phyloP scores from a whole-genome alignment of 2,329 filamentous ascomycete species.

The Emericellopsis atlantica region DNA sequence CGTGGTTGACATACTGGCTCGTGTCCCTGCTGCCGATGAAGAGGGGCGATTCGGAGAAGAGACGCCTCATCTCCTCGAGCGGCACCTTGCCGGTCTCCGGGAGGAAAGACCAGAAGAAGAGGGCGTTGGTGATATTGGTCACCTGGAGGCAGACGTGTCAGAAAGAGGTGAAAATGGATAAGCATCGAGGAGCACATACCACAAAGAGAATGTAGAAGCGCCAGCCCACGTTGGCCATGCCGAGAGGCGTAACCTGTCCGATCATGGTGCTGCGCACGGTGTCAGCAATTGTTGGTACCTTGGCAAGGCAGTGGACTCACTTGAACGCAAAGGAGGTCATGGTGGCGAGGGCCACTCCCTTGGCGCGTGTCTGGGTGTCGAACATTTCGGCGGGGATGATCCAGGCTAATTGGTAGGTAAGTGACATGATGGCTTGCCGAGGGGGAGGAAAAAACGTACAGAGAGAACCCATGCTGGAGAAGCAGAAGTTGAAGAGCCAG shows the following conservation, averaged over 20 bases:
- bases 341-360: slow-evolving; percentile 63
- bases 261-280: slow-evolving; percentile 46
- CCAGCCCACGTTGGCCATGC: slow-evolving; percentile 31
- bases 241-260: slow-evolving; percentile 46
- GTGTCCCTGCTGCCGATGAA: slow-evolving; percentile 47
- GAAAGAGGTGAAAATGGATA: neutral
- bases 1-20: neutral
- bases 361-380: slow-evolving; percentile 61
- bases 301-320: no score
- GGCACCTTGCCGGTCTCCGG: slow-evolving; percentile 53
- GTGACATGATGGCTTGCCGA: no score
- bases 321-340: slow-evolving; percentile 67
- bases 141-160: slow-evolving; percentile 4
- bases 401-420: slow-evolving; percentile 50
- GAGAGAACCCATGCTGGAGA: slow-evolving; percentile 38
- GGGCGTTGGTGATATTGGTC: slow-evolving; percentile 13
- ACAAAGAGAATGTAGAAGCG: slow-evolving; percentile 33
- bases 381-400: slow-evolving; percentile 62
- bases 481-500: slow-evolving; percentile 72
- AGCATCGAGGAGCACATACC: slow-evolving; percentile 8
- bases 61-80: slow-evolving; percentile 54
- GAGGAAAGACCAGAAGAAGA: slow-evolving; percentile 50
- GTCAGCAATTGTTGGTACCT: no score
- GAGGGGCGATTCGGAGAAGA: slow-evolving; percentile 51
- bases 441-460: no score